Conservation (phyloP, 2,329 filamentous ascomycete genomes). For the Beauveria varroae region DNA sequence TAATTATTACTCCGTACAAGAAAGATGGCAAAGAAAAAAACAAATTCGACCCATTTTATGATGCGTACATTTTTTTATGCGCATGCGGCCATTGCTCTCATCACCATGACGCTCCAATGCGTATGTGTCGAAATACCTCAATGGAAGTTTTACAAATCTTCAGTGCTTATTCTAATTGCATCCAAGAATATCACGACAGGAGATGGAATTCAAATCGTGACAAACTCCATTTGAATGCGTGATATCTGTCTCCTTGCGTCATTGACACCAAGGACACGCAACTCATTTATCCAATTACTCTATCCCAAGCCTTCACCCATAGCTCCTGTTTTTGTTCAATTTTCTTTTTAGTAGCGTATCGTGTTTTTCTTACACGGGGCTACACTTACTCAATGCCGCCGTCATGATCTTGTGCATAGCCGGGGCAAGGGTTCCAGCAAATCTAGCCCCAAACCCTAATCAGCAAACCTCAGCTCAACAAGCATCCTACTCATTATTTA, state of each 20-base stretch:
- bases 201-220: too few species aligned
- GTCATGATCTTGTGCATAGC: too few species aligned
- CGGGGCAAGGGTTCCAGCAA: slow-evolving; percentile 2
- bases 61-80: not conserved
- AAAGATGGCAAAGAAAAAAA: not conserved
- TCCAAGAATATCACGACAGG: too few species aligned
- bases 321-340: too few species aligned
- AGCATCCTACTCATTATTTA: not conserved
- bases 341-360: too few species aligned
- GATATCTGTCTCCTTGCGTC: not conserved
- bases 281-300: not conserved
- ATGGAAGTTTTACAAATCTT: too few species aligned
- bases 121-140: too few species aligned
- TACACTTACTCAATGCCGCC: too few species aligned
- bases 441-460: slow-evolving; percentile 11
- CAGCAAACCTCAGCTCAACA: not conserved
- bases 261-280: not conserved
- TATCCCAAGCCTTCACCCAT: too few species aligned
- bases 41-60: not conserved
- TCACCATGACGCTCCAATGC: not conserved
- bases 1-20: too few species aligned
- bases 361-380: too few species aligned
- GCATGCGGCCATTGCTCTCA: not conserved
- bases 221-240: not conserved
- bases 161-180: too few species aligned